Evolutionary conservation across 805 yeast genomes (phyloP).

Genomic region (Kluyveromyces siamensis): DNA sequence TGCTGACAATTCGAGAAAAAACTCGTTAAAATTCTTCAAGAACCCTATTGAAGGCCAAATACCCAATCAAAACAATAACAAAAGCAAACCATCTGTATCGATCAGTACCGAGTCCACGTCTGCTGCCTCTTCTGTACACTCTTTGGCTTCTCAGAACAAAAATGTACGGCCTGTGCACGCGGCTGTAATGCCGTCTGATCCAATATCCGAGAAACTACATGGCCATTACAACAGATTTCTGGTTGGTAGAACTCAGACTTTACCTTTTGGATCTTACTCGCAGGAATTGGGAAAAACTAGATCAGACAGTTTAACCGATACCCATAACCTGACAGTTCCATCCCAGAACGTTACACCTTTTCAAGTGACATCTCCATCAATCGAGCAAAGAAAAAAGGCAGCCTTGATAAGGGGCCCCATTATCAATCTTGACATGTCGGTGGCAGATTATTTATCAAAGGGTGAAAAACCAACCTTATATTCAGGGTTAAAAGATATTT

Average conservation of each 20-base stretch:
- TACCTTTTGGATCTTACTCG: background rate
- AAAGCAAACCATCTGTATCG: background rate
- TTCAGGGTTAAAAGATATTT: conserved; percentile 72
- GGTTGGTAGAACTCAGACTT: conserved; percentile 20
- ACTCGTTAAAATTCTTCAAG: conserved; percentile 1
- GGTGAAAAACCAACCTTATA: conserved; percentile 41
- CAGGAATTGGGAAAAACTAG: background rate
- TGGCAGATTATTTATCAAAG: conserved; percentile 35
- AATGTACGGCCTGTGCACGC: conserved; percentile 13
- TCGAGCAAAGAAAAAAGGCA: conserved; percentile 68
- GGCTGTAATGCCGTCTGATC: conserved; percentile 19
- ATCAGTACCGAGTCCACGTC: background rate
- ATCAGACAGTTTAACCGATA: background rate
- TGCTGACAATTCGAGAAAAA: background rate
- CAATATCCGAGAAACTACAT: conserved; percentile 22
- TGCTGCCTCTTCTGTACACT: background rate
- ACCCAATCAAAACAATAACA: background rate
- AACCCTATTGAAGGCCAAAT: background rate
- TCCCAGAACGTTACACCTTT: conserved; percentile 1
- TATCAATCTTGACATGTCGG: conserved; percentile 59
- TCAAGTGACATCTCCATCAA: conserved; percentile 30
- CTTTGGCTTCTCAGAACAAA: background rate
- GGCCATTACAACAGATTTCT: conserved; percentile 19
- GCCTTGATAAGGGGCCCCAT: conserved; percentile 80
- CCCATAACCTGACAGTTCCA: background rate